Conservation (phyloP, 2,329 filamentous ascomycete genomes). For the Parafenestella ontariensis region DNA sequence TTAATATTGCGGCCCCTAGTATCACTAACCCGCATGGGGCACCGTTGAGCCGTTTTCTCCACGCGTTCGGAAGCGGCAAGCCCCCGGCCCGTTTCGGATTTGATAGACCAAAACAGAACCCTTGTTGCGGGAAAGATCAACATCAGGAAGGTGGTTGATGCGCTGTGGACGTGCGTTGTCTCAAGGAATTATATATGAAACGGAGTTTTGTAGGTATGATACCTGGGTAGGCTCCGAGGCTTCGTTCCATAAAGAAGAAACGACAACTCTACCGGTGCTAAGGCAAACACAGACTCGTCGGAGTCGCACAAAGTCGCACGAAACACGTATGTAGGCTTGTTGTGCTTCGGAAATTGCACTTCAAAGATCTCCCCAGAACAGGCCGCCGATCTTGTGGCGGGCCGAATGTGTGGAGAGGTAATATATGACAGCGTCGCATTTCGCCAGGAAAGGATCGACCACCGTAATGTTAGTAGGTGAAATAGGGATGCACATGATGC, state of each 20-base stretch:
- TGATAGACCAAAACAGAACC: constrained; percentile 5
- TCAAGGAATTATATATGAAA: background rate
- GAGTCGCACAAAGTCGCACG: too few relatives aligned
- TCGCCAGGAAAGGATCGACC: constrained; percentile 14
- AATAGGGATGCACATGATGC: constrained; percentile 3
- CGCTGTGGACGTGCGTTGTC: background rate
- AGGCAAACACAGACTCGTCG: background rate
- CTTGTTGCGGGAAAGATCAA: constrained; percentile 8
- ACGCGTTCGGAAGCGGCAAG: constrained; percentile 9
- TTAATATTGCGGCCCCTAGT: background rate
- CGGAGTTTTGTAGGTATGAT: background rate
- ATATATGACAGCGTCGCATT: constrained; percentile 9
- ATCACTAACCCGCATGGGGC: background rate
- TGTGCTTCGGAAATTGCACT: background rate
- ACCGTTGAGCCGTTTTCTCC: constrained; percentile 10
- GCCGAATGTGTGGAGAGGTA: background rate
- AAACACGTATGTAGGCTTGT: background rate
- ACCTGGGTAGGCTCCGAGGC: too few relatives aligned
- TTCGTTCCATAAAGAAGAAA: background rate
- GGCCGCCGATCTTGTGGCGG: background rate
- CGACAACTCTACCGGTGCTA: too few relatives aligned
- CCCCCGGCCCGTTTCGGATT: constrained; percentile 6
- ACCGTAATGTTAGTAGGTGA: constrained; percentile 8
- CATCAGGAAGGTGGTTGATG: constrained; percentile 1
- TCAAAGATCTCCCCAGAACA: too few relatives aligned